phyloP scores from a whole-genome alignment of 2,329 filamentous ascomycete species.

The Fusarium guadeloupense region DNA sequence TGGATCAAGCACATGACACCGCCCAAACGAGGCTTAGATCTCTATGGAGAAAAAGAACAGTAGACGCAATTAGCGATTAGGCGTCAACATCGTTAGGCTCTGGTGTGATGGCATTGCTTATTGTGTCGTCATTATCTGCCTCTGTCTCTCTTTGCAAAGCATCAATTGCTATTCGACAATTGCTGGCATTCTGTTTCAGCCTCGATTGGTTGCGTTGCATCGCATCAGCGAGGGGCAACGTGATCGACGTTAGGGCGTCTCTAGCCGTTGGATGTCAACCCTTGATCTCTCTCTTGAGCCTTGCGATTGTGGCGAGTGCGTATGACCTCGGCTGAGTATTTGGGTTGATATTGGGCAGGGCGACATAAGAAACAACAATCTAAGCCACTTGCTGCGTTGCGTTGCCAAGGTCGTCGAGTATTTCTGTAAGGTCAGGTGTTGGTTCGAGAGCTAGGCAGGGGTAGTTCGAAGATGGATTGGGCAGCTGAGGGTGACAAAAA shows the following conservation, averaged over 20 bases:
- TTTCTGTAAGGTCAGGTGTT: no score
- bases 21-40: no score
- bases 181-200: conserved; percentile 20
- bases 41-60: no score
- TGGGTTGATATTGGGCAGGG: conserved; percentile 33
- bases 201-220: conserved; percentile 38
- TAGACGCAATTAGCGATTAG: conserved; percentile 8
- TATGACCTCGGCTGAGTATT: conserved; percentile 1
- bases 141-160: not conserved
- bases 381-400: not conserved
- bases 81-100: conserved; percentile 31
- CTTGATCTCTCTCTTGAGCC: not conserved
- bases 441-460: conserved; percentile 7
- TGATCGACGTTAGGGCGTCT: conserved; percentile 35
- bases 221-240: conserved; percentile 37
- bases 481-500: conserved; percentile 22
- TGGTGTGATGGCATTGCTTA: conserved; percentile 1
- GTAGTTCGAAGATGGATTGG: not conserved
- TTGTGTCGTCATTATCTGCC: conserved; percentile 17
- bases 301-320: conserved; percentile 26
- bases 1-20: not conserved
- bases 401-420: not conserved
- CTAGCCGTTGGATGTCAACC: conserved; percentile 23
- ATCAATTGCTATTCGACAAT: conserved; percentile 28
- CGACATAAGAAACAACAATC: conserved; percentile 15